These are phyloP conservation scores for Pleomassaria siparia DNA, from an alignment of 2,329 filamentous ascomycete genomes.

Conservation along the genomic window DNA sequence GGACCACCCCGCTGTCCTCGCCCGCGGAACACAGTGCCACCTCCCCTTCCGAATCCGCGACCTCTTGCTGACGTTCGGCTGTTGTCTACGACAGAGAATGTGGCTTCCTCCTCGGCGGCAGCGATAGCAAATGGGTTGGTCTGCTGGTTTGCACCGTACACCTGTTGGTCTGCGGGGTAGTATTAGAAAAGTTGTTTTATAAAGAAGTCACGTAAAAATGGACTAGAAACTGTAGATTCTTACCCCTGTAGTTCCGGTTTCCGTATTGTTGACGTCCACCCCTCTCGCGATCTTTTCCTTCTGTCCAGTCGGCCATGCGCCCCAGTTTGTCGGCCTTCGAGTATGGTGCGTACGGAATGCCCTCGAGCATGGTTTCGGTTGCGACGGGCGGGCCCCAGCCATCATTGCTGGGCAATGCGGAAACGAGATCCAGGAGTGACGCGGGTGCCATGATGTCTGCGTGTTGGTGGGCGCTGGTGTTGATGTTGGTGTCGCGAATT, in stretches of 20 bases:
- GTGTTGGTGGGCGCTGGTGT: background rate
- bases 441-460: conserved; percentile 47
- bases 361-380: conserved; percentile 84
- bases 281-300: conserved; percentile 78
- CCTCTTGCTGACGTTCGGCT: conserved; percentile 82
- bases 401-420: conserved; percentile 48
- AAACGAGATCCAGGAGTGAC: conserved; percentile 52
- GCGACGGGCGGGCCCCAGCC: conserved; percentile 83
- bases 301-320: conserved; percentile 99
- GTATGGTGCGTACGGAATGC: conserved; percentile 96
- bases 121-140: conserved; percentile 82
- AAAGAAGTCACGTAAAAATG: background rate
- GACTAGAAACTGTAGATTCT: background rate
- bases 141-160: conserved; percentile 87
- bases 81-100: conserved; percentile 98
- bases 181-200: conserved; percentile 17
- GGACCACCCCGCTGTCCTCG: conserved; percentile 74
- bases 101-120: conserved; percentile 90
- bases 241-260: conserved; percentile 89
- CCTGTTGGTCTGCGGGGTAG: conserved; percentile 75
- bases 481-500: background rate
- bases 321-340: conserved; percentile 98
- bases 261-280: conserved; percentile 81
- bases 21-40: conserved; percentile 85
- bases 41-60: conserved; percentile 78